Base-by-base conservation (phyloP, 2,329 filamentous ascomycete genomes). In the Nemania serpens region DNA sequence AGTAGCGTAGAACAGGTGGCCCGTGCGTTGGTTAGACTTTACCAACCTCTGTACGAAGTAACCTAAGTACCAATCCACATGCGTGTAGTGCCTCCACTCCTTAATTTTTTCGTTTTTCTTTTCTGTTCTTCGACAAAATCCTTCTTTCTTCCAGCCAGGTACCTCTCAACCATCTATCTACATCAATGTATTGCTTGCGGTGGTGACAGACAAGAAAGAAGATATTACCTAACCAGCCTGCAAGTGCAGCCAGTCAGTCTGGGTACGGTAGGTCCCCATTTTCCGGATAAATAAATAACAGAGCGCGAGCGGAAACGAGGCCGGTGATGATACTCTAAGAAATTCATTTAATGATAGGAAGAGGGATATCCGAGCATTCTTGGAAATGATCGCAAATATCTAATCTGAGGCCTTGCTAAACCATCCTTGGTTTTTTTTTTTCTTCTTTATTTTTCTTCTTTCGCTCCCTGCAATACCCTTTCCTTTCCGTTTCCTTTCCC, bases 301-400 rank as follows among this genome's bases (percentile, higher is more conserved):
- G 7, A 29, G 25, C 25, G 25, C 25, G 7, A 29, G 25, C 3
- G 36, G 13, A 41, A 39, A 13, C 39, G 25, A 66, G 79, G 84
- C 84, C 86, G 59, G 74, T 88, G 85, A 88, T 87, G 85, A 87
- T 84, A 82, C 74, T 72, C 74, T 67, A 78, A 77, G 78, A 80
- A 77, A 29, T 7, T 29, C n/a, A 72, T 58, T 61, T 75, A 75
- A 85, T 85, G 82, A 88, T 88, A 88, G 85, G 85, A 88, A 88
- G 85, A 88, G 84, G 82, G 79, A 87, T 84, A 87, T 83, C 78
- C 81, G 79, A 76, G 70, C 13, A 66, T 34, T 64, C 15, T 76
- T 79, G 66, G 77, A 77, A 80, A 82, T 87, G 85, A 87, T 87
- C 81, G 86, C 81, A 86, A 77, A 76, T 74, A 75, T 76, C 65